Conservation (phyloP, 257 asterid species). For the Plectranthus barbatus region DNA sequence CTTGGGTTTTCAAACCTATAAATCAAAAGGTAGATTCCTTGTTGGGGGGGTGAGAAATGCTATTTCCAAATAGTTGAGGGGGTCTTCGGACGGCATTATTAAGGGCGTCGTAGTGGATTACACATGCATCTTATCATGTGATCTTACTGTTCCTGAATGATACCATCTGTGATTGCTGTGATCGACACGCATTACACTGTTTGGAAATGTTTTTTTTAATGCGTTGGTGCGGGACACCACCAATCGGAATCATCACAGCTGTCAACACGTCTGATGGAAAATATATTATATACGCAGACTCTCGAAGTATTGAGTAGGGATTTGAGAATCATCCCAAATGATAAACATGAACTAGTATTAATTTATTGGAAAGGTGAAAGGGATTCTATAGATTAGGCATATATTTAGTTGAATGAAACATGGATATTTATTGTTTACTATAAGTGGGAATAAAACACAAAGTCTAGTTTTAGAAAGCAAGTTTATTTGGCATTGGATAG, state of each 20-base stretch:
- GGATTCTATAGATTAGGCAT: not conserved
- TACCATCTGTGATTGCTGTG: not conserved
- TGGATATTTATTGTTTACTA: slow-evolving; percentile 9
- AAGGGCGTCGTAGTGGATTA: too few species aligned
- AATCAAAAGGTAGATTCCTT: not conserved
- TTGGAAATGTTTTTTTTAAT: not conserved
- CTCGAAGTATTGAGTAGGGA: too few species aligned
- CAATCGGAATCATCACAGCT: not conserved
- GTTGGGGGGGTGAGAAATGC: not conserved
- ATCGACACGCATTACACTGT: not conserved
- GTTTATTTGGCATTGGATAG: slow-evolving; percentile 9
- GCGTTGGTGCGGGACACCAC: not conserved
- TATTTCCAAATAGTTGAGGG: not conserved
- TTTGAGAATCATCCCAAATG: too few species aligned
- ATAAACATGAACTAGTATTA: not conserved
- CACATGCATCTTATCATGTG: not conserved
- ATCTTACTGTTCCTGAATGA: not conserved
- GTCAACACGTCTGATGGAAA: not conserved
- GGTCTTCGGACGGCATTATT: too few species aligned
- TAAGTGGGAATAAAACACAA: slow-evolving; percentile 14
- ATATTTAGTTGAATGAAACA: not conserved
- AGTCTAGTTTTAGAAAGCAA: not conserved
- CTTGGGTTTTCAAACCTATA: slow-evolving; percentile 3
- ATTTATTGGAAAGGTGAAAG: not conserved
- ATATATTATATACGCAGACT: too few species aligned